Percentiles rank a stretch among this genome's conserved stretches.
Conservation (phyloP, 129 eudicot species). For the Lactuca sativa region DNA sequence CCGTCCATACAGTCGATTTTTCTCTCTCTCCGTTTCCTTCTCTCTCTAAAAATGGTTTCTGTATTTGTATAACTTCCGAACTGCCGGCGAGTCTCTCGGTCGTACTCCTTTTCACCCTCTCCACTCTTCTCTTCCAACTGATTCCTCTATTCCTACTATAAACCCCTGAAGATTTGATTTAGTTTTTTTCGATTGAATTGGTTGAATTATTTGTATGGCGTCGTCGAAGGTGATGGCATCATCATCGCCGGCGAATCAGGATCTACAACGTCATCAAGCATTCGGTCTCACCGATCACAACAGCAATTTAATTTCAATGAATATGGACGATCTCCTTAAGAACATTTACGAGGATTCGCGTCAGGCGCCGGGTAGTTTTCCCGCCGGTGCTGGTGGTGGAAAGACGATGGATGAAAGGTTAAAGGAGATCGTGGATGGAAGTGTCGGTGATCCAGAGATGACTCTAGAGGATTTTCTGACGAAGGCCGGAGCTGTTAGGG, state of each 20-base stretch:
- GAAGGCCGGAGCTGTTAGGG: slow-evolving; percentile 75
- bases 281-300: slow-evolving; percentile 36
- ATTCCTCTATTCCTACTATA: slow-evolving; percentile 15
- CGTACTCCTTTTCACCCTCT: not conserved
- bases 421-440: slow-evolving; percentile 56
- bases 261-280: slow-evolving; percentile 60
- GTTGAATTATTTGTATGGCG: slow-evolving; percentile 54
- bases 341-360: slow-evolving; percentile 59
- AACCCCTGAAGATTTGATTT: not conserved
- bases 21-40: slow-evolving; percentile 13
- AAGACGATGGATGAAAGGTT: slow-evolving; percentile 50
- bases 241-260: slow-evolving; percentile 75
- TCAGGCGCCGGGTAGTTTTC: slow-evolving; percentile 24
- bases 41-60: slow-evolving; percentile 26
- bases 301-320: slow-evolving; percentile 52
- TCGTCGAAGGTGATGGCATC: slow-evolving; percentile 88
- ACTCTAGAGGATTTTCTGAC: slow-evolving; percentile 70
- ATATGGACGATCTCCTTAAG: slow-evolving; percentile 70
- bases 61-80: slow-evolving; percentile 30
- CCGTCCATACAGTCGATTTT: slow-evolving; percentile 14
- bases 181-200: not conserved
- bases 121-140: slow-evolving; percentile 3
- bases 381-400: slow-evolving; percentile 29
- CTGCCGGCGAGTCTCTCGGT: slow-evolving; percentile 44
- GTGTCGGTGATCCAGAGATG: slow-evolving; percentile 51